Base-by-base conservation (phyloP, 768 basidiomycete species). In the Trametes elegans region DNA sequence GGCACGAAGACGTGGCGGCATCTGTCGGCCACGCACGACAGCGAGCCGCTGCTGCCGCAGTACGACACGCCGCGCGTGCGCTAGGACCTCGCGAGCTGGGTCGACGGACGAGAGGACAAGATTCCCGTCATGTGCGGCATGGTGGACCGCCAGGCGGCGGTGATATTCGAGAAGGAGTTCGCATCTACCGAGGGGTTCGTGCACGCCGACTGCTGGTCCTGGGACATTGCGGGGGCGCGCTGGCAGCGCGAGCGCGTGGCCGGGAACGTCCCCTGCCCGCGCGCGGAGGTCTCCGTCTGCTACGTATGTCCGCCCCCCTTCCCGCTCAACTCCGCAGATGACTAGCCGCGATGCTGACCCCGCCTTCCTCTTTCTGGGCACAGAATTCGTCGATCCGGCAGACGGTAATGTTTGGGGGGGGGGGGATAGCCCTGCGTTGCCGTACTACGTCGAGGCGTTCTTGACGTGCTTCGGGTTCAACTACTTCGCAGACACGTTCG, bases 401-500 rank as follows among this genome's bases (percentile, higher is more conserved):
- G 38, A 69, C 70, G 10, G 60, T 77, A 50, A 53, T 73, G 2
- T 77, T 71, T 45, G 75, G 74, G 18, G 75, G 77, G 1, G 76
- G 74, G 75, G 77, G 1, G 76, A 75, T 60, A 71, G 64, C 44
- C 67, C 74, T 28, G 59, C 55, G 14, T 18, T 60, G 1, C 59
- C 65, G 16, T 62, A 60, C 14, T 36, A 48, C 26, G 51, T 49
- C 49, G 34, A 35, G 21, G 29, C 27, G 3, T 40, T 38, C 19
- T 13, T 27, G 28, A n/a, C 44, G 4, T 59, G 43, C 10, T 73
- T 70, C 57, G 53, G 61, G 3, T 75, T 66, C 63, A 64, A 70
- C 27, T 78, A 76, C 64, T 77, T 66, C 57, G 73, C 73, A 23
- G 75, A 77, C 50, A 75, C 75, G 0, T 76, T 73, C 65, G 62